Conservation (phyloP, 1,284 basidiomycete species). For the Ceratobasidium sp. region DNA sequence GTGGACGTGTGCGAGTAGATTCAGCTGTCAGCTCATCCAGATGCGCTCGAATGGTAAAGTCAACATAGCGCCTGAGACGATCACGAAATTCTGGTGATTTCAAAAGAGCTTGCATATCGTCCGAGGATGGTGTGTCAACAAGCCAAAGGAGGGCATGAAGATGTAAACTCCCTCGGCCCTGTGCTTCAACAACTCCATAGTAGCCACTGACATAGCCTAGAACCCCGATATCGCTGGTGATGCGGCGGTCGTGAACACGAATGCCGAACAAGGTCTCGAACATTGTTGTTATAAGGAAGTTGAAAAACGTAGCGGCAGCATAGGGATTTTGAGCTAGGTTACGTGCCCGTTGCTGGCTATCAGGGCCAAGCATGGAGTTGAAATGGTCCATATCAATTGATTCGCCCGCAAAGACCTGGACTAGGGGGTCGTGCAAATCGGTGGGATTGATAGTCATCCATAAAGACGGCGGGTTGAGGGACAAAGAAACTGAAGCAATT, state of each 20-base stretch:
- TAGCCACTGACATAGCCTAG: constrained; percentile 53
- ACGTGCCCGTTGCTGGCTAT: constrained; percentile 50
- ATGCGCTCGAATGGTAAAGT: constrained; percentile 54
- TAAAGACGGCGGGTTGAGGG: constrained; percentile 49
- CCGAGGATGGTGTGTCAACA: constrained; percentile 17
- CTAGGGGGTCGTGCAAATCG: constrained; percentile 56
- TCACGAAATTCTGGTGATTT: constrained; percentile 16
- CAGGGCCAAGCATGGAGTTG: constrained; percentile 53
- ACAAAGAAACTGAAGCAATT: constrained; percentile 54
- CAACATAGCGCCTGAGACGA: neutral
- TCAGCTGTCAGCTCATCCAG: constrained; percentile 44
- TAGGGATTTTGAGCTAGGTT: constrained; percentile 60
- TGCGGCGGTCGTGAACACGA: neutral
- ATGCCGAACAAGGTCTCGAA: constrained; percentile 58
- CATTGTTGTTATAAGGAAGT: constrained; percentile 57
- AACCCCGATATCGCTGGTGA: constrained; percentile 48
- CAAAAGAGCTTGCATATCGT: constrained; percentile 14
- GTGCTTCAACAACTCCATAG: constrained; percentile 52
- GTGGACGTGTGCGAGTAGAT: constrained; percentile 44
- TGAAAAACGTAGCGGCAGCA: constrained; percentile 59
- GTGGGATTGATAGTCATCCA: constrained; percentile 56
- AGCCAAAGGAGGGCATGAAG: constrained; percentile 55
- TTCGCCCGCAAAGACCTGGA: constrained; percentile 59
- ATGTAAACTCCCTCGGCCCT: constrained; percentile 50
- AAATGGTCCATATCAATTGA: constrained; percentile 60